A percentile compares a stretch with the other conserved stretches of the same genome.
These are phyloP conservation scores for Phytophthora fragariae DNA, from an alignment of 352 stramenopile genomes.

Conservation along the genomic window DNA sequence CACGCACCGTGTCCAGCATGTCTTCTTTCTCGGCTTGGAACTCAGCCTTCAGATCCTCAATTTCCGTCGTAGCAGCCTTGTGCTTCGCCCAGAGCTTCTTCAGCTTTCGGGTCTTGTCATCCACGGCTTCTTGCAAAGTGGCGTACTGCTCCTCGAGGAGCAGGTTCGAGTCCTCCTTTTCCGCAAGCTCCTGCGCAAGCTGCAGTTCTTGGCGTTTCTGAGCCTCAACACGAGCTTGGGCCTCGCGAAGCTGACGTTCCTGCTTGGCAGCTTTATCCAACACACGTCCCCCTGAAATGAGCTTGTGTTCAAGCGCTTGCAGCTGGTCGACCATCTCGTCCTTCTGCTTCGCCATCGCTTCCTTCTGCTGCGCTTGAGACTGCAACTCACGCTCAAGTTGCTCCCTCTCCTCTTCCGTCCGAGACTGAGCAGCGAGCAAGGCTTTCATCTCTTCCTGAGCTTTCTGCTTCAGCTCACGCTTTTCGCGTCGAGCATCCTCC, in stretches of 20 bases:
- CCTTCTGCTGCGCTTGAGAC: slow-evolving; percentile 84
- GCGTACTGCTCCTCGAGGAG: slow-evolving; percentile 93
- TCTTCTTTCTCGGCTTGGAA: slow-evolving; percentile 95
- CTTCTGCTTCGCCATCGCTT: slow-evolving; percentile 88
- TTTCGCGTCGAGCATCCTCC: slow-evolving; percentile 79
- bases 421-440: slow-evolving; percentile 83
- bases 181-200: slow-evolving; percentile 90
- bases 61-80: slow-evolving; percentile 88
- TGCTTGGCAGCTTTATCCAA: slow-evolving; percentile 95
- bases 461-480: slow-evolving; percentile 73
- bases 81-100: slow-evolving; percentile 96
- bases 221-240: slow-evolving; percentile 91
- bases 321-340: slow-evolving; percentile 93
- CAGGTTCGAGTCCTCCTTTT: slow-evolving; percentile 95
- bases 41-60: slow-evolving; percentile 93
- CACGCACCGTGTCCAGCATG: slow-evolving; percentile 95
- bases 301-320: slow-evolving; percentile 67
- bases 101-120: slow-evolving; percentile 96
- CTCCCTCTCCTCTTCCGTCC: slow-evolving; percentile 90
- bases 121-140: slow-evolving; percentile 91
- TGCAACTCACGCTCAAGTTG: slow-evolving; percentile 88
- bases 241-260: slow-evolving; percentile 91
- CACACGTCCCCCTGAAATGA: slow-evolving; percentile 95
- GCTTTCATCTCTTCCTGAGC: slow-evolving; percentile 86
- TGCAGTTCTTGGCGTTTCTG: slow-evolving; percentile 81